A percentile compares a stretch with the other conserved stretches of the same genome.
These are phyloP conservation scores for Miscanthus lutarioriparius DNA, from an alignment of 176 grass and related monocot genomes.

Conservation along the genomic window DNA sequence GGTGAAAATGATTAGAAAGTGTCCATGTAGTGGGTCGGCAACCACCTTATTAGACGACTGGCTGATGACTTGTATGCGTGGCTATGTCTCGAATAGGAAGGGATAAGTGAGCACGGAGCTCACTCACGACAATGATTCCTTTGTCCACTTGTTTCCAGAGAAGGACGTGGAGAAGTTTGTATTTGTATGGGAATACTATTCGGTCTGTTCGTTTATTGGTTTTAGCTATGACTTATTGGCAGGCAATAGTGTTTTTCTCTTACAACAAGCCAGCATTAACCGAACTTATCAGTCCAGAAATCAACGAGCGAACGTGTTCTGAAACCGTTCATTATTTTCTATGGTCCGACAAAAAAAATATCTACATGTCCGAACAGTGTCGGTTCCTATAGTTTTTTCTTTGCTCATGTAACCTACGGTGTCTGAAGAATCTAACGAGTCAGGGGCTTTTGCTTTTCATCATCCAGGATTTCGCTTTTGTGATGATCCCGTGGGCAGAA, in stretches of 20 bases:
- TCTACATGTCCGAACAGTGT: neutral
- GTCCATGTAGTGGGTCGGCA: conserved; percentile 25
- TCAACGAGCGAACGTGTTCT: too few relatives aligned
- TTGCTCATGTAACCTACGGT: neutral
- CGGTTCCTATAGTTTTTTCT: neutral
- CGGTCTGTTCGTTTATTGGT: too few relatives aligned
- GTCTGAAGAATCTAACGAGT: neutral
- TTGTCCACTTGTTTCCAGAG: neutral
- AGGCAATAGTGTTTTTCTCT: too few relatives aligned
- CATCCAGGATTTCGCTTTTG: too few relatives aligned
- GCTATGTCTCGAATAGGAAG: neutral
- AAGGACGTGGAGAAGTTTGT: neutral
- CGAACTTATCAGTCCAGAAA: too few relatives aligned
- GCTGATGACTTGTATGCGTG: neutral
- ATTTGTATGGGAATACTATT: neutral
- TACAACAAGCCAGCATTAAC: too few relatives aligned
- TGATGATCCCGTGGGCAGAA: neutral
- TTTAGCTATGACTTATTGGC: too few relatives aligned
- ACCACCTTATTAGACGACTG: neutral
- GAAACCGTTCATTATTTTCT: neutral
- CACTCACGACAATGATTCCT: conserved; percentile 25
- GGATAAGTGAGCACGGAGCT: neutral
- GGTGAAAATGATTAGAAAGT: conserved; percentile 17
- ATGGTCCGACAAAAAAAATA: neutral
- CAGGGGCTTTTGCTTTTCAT: neutral